Evolutionary conservation across 2,329 filamentous ascomycete species (phyloP), one percentile per base, ranked within the genome.

Genomic region (Tolypocladium ophioglossoides): DNA sequence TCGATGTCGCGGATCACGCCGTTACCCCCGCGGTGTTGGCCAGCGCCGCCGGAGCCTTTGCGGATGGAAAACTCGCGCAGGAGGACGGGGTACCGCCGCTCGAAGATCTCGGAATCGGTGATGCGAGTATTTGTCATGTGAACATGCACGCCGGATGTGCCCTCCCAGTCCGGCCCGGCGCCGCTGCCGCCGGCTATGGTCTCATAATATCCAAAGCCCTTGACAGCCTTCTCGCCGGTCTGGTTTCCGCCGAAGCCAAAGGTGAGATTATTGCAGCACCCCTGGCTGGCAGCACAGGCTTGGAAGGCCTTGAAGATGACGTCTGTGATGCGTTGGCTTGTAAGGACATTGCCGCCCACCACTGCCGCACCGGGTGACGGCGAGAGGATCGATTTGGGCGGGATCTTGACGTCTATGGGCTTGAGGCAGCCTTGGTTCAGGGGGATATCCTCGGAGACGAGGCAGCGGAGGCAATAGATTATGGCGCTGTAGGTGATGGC

Each of bases 91-190:
- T 91, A 91, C 9, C 88, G 74, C 30, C 85, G 77, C 71, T 92
- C 88, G 59, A 92, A 87, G 7, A 91, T 80, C 66, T 94, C 89
- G 0, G 85, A 78, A 64, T 92, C 89, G 0, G 88, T 91, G 64
- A 91, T 92, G n/a, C 87, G 79, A 3, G 88, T 92, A 67, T 94
- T 94, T 6, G 89, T 92, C 86, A 91, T 91, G 70, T 92, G 87
- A 2, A 82, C 86, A 65, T 92, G 87, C n/a, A 91, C 86, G 32
- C 86, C 87, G 51, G 76, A 82, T 12, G 86, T 85, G 39, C 88
- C 88, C 56, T 86, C 76, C 87, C 87, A 91, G 16, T 76, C 75
- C 0, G 84, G 79, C 0, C 87, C 87, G 0, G 88, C 89, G 32
- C 88, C 88, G 40, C 79, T 83, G 1, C 89, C 89, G 39, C 89